Evolutionary conservation across 1,284 basidiomycete genomes (phyloP).

Genomic region (Mycena citricolor): DNA sequence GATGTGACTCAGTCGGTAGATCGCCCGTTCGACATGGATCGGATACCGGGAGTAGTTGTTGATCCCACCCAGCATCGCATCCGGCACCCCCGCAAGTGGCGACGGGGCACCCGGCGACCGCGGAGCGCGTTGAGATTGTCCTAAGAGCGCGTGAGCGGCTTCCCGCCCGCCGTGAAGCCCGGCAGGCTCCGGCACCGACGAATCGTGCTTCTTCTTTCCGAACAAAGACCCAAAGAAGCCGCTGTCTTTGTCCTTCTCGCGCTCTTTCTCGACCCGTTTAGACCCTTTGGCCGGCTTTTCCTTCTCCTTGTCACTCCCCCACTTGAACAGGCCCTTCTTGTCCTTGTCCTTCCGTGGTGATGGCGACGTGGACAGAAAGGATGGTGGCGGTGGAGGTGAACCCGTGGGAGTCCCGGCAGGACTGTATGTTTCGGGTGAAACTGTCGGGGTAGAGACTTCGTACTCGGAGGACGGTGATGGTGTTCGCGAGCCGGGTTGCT

Average conservation of each 20-base stretch:
- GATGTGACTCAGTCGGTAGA: slow-evolving; percentile 96
- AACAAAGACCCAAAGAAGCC: slow-evolving; percentile 90
- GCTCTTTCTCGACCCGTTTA: slow-evolving; percentile 24
- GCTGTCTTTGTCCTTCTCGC: slow-evolving; percentile 68
- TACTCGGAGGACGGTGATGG: slow-evolving; percentile 43
- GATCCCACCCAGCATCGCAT: slow-evolving; percentile 32
- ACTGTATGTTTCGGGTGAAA: slow-evolving; percentile 8
- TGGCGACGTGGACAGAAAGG: slow-evolving; percentile 29
- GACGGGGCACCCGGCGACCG: slow-evolving; percentile 52
- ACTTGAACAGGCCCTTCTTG: slow-evolving; percentile 74
- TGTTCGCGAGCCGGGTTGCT: slow-evolving; percentile 40
- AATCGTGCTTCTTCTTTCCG: slow-evolving; percentile 71
- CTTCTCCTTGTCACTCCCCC: no score
- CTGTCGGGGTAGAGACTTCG: slow-evolving; percentile 6
- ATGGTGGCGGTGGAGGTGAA: slow-evolving; percentile 26
- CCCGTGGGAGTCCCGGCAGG: slow-evolving; percentile 25
- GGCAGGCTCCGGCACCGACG: slow-evolving; percentile 7
- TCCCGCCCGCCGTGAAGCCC: slow-evolving; percentile 65
- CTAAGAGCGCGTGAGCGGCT: slow-evolving; percentile 79
- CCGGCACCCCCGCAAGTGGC: slow-evolving; percentile 7
- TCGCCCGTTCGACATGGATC: slow-evolving; percentile 96
- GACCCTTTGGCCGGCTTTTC: slow-evolving; percentile 63
- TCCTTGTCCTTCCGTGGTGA: slow-evolving; percentile 69
- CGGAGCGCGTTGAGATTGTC: slow-evolving; percentile 60
- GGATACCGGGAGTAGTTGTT: slow-evolving; percentile 81